A percentile compares a stretch with the other conserved stretches of the same genome.
phyloP scores from a whole-genome alignment of 768 basidiomycete species.

The Podaxis pistillaris region DNA sequence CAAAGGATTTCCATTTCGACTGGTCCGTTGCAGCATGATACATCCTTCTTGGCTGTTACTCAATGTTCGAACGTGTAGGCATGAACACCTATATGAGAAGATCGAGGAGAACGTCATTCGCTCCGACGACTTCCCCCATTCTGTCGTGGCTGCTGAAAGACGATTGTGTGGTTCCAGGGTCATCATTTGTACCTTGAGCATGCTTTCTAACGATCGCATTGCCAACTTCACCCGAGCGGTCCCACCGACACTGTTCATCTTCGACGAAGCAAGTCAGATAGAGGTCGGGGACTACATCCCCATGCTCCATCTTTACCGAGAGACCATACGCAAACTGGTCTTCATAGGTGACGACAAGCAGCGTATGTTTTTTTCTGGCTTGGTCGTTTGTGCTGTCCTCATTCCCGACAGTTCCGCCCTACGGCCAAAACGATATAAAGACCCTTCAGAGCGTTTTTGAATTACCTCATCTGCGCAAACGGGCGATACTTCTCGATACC shows the following conservation, averaged over 20 bases:
- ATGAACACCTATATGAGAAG: constrained; percentile 64
- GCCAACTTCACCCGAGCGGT: constrained; percentile 25
- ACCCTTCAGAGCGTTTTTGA: constrained; percentile 64
- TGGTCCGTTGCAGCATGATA: constrained; percentile 44
- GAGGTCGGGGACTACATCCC: constrained; percentile 46
- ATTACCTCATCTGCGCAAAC: constrained; percentile 40
- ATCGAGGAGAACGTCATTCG: constrained; percentile 48
- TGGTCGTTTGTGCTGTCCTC: constrained; percentile 16
- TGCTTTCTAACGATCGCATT: constrained; percentile 45
- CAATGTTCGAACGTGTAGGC: constrained; percentile 40
- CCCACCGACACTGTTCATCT: constrained; percentile 38
- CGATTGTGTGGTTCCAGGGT: constrained; percentile 43
- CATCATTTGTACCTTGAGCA: constrained; percentile 66
- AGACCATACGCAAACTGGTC: constrained; percentile 38
- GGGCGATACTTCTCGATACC: constrained; percentile 50
- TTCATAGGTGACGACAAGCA: constrained; percentile 59
- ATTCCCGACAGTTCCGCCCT: constrained; percentile 54
- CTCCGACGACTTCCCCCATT: constrained; percentile 31
- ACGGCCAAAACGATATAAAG: constrained; percentile 52
- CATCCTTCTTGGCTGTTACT: not conserved
- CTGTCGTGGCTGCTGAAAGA: constrained; percentile 21
- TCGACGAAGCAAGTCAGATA: constrained; percentile 60
- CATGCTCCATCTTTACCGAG: constrained; percentile 32
- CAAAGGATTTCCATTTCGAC: constrained; percentile 57
- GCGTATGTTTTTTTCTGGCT: constrained; percentile 19